These are phyloP conservation scores for Neurospora cerealis DNA, from an alignment of 495 filamentous ascomycete genomes.

Conservation along the genomic window DNA sequence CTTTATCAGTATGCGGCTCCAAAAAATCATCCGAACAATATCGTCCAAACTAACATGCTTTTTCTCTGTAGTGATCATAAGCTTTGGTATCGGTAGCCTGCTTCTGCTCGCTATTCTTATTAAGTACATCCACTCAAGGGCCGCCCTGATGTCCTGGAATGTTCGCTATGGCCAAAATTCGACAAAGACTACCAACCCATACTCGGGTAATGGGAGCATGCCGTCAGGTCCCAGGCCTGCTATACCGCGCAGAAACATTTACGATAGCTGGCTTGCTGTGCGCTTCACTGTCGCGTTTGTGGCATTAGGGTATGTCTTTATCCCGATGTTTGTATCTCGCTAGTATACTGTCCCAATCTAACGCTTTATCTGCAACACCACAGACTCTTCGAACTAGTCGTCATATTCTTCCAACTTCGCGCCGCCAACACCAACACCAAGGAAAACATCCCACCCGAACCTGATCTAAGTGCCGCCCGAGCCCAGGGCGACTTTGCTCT, in stretches of 20 bases:
- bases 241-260: conserved; percentile 20
- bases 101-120: conserved; percentile 31
- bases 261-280: conserved; percentile 36
- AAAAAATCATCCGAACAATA: background rate
- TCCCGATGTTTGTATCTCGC: background rate
- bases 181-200: conserved; percentile 5
- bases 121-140: conserved; percentile 36
- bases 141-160: conserved; percentile 28
- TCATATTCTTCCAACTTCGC: conserved; percentile 31
- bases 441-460: conserved; percentile 20
- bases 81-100: conserved; percentile 28
- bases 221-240: conserved; percentile 2
- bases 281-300: conserved; percentile 37
- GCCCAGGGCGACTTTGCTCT: conserved; percentile 31
- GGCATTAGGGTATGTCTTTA: conserved; percentile 24
- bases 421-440: conserved; percentile 24
- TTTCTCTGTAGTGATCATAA: conserved; percentile 26
- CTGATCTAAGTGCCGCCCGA: conserved; percentile 24
- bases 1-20: conserved; percentile 26
- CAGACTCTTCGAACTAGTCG: conserved; percentile 31
- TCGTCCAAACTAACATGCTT: background rate
- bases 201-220: background rate
- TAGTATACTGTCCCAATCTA: background rate
- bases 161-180: conserved; percentile 21
- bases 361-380: background rate